Conservation (phyloP, 75 land plant species). For the Pinus albicaulis region DNA sequence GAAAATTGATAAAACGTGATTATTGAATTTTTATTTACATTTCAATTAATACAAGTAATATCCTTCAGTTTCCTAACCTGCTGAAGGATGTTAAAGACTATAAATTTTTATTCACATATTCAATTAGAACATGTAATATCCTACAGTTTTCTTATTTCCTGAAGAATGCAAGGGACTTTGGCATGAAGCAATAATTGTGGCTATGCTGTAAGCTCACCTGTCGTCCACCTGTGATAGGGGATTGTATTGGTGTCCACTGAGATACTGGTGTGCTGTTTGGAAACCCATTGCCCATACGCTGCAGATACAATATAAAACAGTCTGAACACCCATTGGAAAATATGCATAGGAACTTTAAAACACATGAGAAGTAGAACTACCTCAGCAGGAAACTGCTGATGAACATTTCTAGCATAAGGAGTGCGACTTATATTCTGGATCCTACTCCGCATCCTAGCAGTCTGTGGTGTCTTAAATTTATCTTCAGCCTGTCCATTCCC, state of each 20-base stretch:
- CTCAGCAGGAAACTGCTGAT: not conserved
- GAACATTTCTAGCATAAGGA: slow-evolving; percentile 1
- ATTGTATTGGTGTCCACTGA: slow-evolving; percentile 6
- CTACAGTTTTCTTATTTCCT: no score
- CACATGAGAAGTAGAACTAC: not conserved
- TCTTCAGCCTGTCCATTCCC: slow-evolving; percentile 10
- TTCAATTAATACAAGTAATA: no score
- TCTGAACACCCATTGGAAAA: not conserved
- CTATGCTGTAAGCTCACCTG: not conserved
- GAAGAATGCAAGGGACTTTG: not conserved
- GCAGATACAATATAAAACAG: not conserved
- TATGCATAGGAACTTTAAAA: no score
- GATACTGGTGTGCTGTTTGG: slow-evolving; percentile 7
- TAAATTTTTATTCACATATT: no score
- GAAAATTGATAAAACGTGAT: not conserved
- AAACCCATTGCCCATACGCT: not conserved
- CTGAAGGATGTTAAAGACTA: no score
- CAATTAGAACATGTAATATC: no score
- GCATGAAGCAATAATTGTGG: not conserved
- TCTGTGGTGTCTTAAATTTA: not conserved
- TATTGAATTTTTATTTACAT: no score
- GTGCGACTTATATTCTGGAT: not conserved
- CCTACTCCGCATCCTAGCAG: not conserved
- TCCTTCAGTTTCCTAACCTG: no score
- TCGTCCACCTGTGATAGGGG: slow-evolving; percentile 10